Evolutionary conservation across 768 basidiomycete genomes (phyloP).

Genomic region (Lentinula sp.): DNA sequence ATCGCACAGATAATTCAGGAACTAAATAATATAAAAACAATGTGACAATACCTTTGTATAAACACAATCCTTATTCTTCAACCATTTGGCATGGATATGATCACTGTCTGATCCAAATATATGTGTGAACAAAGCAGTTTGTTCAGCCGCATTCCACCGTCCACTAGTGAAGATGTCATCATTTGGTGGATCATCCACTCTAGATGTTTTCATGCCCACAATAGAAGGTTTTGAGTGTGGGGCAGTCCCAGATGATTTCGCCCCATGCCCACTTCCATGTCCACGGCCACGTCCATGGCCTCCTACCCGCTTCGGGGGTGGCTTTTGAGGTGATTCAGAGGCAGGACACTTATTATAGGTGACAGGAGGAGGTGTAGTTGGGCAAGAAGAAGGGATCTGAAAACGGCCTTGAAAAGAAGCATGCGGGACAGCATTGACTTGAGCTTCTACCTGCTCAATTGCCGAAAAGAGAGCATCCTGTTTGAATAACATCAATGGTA

Average conservation of each 20-base stretch:
- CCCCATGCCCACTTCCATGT: too few relatives aligned
- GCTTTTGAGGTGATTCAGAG: neutral
- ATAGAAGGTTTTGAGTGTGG: neutral
- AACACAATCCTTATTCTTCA: neutral
- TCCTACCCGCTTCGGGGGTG: neutral
- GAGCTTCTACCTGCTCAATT: neutral
- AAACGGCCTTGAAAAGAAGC: neutral
- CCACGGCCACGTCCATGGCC: neutral
- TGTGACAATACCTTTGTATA: neutral
- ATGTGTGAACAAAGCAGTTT: neutral
- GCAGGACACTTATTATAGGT: neutral
- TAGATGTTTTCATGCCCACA: neutral
- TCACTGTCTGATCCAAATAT: neutral
- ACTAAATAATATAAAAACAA: neutral
- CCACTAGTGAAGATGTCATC: neutral
- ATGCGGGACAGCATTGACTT: neutral
- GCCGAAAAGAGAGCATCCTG: neutral
- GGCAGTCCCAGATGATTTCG: too few relatives aligned
- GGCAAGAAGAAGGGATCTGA: neutral
- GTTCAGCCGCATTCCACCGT: neutral
- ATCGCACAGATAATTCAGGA: neutral
- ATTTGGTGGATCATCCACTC: neutral
- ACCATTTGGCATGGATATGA: neutral
- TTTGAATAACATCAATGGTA: too few relatives aligned
- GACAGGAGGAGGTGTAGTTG: neutral